phyloP scores from a whole-genome alignment of 1,284 basidiomycete genomes.

The Irpex sp. region DNA sequence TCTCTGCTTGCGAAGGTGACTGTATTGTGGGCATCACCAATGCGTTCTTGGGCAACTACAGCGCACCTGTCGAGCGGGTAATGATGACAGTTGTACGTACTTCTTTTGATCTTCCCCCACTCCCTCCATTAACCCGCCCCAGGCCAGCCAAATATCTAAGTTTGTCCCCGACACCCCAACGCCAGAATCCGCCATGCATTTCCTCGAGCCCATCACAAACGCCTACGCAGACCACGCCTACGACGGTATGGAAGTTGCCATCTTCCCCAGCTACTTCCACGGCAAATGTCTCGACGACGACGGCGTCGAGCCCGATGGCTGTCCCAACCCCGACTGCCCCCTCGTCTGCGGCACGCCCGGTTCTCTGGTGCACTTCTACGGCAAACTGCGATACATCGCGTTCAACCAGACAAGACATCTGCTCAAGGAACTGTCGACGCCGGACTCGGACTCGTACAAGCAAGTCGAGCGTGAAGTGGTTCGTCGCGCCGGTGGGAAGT shows the following conservation, averaged over 20 bases:
- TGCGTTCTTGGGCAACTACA: conserved; percentile 48
- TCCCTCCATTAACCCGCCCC: neutral
- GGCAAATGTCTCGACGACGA: conserved; percentile 60
- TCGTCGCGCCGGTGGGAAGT: conserved; percentile 9
- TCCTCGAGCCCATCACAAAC: conserved; percentile 41
- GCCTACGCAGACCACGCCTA: conserved; percentile 43
- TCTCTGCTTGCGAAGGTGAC: conserved; percentile 60
- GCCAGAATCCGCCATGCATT: conserved; percentile 25
- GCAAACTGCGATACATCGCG: conserved; percentile 42
- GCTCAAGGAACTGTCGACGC: conserved; percentile 30
- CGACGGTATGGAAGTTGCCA: conserved; percentile 38
- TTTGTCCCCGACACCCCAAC: conserved; percentile 29
- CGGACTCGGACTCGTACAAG: conserved; percentile 35
- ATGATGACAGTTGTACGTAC: conserved; percentile 35
- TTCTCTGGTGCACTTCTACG: conserved; percentile 64
- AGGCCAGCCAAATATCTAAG: conserved; percentile 34
- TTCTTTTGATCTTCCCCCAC: conserved; percentile 3
- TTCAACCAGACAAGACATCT: conserved; percentile 38
- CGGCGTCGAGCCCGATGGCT: conserved; percentile 56
- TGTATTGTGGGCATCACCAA: conserved; percentile 57
- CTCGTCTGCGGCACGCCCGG: conserved; percentile 76
- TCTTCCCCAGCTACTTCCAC: conserved; percentile 66
- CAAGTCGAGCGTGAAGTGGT: conserved; percentile 36
- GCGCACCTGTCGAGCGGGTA: conserved; percentile 30
- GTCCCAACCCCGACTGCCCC: conserved; percentile 72